These are phyloP conservation scores for Hygrocybe punicea DNA, from an alignment of 768 basidiomycete genomes.

Conservation along the genomic window DNA sequence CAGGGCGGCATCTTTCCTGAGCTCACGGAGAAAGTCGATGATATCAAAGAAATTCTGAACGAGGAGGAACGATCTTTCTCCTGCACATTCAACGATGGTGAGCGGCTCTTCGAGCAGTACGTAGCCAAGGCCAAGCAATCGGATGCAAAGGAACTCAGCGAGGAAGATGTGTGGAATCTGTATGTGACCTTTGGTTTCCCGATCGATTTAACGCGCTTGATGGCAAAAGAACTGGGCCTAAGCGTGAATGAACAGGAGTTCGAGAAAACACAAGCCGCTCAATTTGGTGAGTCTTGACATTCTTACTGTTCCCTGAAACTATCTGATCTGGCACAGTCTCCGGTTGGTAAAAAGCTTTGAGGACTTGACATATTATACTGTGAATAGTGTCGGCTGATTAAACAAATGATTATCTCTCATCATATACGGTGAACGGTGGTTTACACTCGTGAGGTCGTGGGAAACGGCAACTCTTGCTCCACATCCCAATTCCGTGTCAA, in stretches of 20 bases:
- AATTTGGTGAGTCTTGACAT: background rate
- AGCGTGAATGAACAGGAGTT: constrained; percentile 85
- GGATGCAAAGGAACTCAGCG: constrained; percentile 65
- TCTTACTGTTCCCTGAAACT: background rate
- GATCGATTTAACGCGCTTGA: constrained; percentile 89
- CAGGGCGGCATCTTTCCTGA: constrained; percentile 91
- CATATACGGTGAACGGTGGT: no score
- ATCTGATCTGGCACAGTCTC: background rate
- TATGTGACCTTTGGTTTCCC: constrained; percentile 99
- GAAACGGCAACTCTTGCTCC: no score
- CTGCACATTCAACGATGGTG: constrained; percentile 93
- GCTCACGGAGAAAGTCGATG: constrained; percentile 72
- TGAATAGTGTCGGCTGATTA: no score
- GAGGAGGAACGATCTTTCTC: constrained; percentile 98
- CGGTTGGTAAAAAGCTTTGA: background rate
- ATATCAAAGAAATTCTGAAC: constrained; percentile 91
- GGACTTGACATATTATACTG: no score
- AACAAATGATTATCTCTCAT: no score
- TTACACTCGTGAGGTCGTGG: no score
- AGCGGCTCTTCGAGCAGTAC: constrained; percentile 91
- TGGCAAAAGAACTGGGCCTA: constrained; percentile 92
- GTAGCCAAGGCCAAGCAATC: constrained; percentile 61
- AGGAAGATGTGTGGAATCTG: constrained; percentile 93
- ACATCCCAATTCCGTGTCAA: no score
- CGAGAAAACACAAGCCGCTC: constrained; percentile 75